Percentiles rank a stretch among this genome's conserved stretches.
phyloP scores from a whole-genome alignment of 441 rosid species.

The Erodium chrysanthum region DNA sequence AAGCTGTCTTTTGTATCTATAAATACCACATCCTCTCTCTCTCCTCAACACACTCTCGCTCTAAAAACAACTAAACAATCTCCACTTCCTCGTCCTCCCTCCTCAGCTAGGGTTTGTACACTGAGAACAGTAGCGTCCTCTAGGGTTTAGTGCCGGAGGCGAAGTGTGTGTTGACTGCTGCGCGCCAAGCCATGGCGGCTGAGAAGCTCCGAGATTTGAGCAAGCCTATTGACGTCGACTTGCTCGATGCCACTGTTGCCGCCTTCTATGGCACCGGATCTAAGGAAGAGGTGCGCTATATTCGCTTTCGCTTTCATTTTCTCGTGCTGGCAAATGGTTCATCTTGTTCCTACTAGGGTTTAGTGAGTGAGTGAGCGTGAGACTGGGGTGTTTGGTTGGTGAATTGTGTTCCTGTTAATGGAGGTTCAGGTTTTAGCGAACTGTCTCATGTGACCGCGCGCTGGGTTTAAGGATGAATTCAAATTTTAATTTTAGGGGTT shows the following conservation, averaged over 20 bases:
- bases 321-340: background rate
- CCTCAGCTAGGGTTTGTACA: conserved; percentile 39
- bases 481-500: too few species aligned
- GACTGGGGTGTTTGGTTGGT: background rate
- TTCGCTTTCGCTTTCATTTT: background rate
- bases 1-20: conserved; percentile 43
- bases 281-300: conserved; percentile 77
- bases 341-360: conserved; percentile 1
- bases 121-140: conserved; percentile 10
- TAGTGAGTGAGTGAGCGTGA: too few species aligned
- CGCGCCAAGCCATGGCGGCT: conserved; percentile 46
- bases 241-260: conserved; percentile 95
- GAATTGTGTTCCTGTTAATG: background rate
- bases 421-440: background rate
- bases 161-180: background rate
- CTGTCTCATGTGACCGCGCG: too few species aligned
- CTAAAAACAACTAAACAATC: conserved; percentile 19
- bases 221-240: conserved; percentile 80
- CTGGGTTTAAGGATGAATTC: too few species aligned
- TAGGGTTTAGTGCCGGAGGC: too few species aligned
- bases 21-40: conserved; percentile 7
- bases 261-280: conserved; percentile 99
- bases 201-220: conserved; percentile 95
- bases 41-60: conserved; percentile 22
- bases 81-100: background rate